Percentiles rank a stretch among this genome's conserved stretches.
These are phyloP conservation scores for Xylariomycetidae sp. DNA, from an alignment of 2,329 filamentous ascomycete species.

Conservation along the genomic window DNA sequence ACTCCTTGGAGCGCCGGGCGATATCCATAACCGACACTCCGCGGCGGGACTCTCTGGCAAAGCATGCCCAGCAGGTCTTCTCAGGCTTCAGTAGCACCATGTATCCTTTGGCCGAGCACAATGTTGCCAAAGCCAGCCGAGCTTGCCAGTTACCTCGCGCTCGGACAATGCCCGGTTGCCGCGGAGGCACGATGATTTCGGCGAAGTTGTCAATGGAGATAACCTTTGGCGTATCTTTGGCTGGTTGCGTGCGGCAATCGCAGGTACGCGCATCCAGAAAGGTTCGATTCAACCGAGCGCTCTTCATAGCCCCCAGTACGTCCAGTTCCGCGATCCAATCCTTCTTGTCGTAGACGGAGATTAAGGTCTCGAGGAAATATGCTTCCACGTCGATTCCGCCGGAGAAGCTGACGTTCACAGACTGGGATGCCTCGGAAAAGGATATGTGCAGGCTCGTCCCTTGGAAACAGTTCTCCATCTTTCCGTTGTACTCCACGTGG, in stretches of 20 bases:
- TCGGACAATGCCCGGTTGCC: conserved; percentile 7
- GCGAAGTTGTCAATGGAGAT: conserved; percentile 11
- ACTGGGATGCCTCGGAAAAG: conserved; percentile 6
- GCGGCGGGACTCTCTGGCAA: no score
- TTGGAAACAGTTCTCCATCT: conserved; percentile 7
- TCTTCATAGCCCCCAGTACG: background rate
- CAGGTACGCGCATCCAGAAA: no score
- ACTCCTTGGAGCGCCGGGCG: no score
- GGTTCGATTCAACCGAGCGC: conserved; percentile 1
- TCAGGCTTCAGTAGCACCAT: conserved; percentile 4
- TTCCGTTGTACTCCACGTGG: conserved; percentile 6
- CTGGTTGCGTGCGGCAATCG: background rate
- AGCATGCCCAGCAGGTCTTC: conserved; percentile 1
- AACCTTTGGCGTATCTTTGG: background rate
- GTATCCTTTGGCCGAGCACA: conserved; percentile 7
- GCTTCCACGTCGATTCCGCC: conserved; percentile 3
- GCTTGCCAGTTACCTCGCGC: conserved; percentile 10
- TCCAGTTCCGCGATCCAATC: conserved; percentile 7
- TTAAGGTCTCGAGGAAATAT: conserved; percentile 6
- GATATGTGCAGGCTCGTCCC: conserved; percentile 9
- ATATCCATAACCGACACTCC: no score
- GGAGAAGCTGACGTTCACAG: conserved; percentile 3
- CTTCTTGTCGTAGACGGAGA: conserved; percentile 2
- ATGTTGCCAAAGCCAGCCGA: conserved; percentile 5
- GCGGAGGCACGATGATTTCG: conserved; percentile 9